Evolutionary conservation across 805 yeast genomes (phyloP), one percentile per base, ranked within the genome.

Genomic region (Hanseniaspora meyeri): DNA sequence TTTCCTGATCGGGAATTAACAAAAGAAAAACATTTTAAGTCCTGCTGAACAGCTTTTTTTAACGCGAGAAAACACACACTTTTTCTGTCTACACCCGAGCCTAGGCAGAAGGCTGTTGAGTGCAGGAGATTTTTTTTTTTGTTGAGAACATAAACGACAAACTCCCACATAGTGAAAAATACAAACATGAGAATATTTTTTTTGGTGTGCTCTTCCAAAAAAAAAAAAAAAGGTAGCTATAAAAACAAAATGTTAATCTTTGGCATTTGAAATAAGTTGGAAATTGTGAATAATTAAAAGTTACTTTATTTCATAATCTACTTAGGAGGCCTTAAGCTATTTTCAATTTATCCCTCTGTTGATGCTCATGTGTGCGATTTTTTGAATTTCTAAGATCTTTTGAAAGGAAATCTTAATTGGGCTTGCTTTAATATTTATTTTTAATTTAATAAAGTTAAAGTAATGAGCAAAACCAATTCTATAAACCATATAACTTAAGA

Each of bases 401-500:
- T 31, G 11, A 9, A 47, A 34, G 20, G 12, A 10, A 20, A n/a
- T 39, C 14, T 36, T 39, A 37, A 48, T 17, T 17, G 11, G 51
- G 31, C 50, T 47, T 47, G 39, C 50, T n/a, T 32, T 34, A 24
- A 36, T 37, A 48, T 12, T 17, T 37, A 3, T 37, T 17, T 8
- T 50, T 40, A 32, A 9, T 32, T 17, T 17, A 43, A 16, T 16
- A 24, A 20, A 36, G 16, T 32, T 16, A 16, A 24, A 19, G 5
- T 16, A 39, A 40, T 16, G 3, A 24, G 5, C 5, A 24, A 24
- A 19, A 50, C 36, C 43, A 50, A 42, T 27, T 38, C n/a, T n/a
- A 43, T 37, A 43, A 43, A 52, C 50, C 56, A 52, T 45, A 52
- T 39, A 52, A 46, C 50, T 34, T 45, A 52, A 46, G 43, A 37